Base-by-base conservation (phyloP, 2,329 filamentous ascomycete species). In the Aphanocladium album region DNA sequence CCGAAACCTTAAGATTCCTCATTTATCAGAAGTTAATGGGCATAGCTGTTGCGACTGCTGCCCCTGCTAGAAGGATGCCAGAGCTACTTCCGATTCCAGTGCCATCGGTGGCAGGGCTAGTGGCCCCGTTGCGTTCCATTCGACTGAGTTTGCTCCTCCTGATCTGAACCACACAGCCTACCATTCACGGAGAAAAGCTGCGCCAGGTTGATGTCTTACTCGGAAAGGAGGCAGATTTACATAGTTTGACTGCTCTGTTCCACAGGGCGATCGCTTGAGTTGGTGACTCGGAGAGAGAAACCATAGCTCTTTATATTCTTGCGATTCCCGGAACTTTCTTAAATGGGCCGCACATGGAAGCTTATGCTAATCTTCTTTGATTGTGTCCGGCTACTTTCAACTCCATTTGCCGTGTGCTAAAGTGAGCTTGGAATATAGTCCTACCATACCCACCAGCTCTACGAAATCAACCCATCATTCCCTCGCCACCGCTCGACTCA, bases 171-270 rank as follows among this genome's bases (percentile, higher is more conserved):
- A 17, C 21, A 17, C 23, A 7, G 19, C 46, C 14, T 33, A 5
- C 46, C 46, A 43, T 58, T 11, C n/a, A 25, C 25, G 21, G 14
- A 33, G 25, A 30, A 3, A 16, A 45, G 12, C n/a, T 30, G 25
- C 23, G 12, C 12, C 23, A 45, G 37, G 19, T 33, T 52, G 47
- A 52, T 25, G 57, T 59, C 25, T 59, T 37, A 59, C 49, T 25
- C 27, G 54, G 3, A n/a, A 51, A 51, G 14, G n/a, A 27, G 37
- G 25, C 39, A 8, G n/a, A 17, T 5, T 16, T n/a, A 14, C 19
- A 16, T 35, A 33, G n/a, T 53, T 39, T 53, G 50, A 25, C 50
- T 53, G 7, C 35, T 46, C 57, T 52, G 57, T 59, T 46, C 11
- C 49, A 52, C 57, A 35, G 25, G 25, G n/a, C 27, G 14, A 16